Conservation (phyloP, 2,329 filamentous ascomycete genomes). For the Calonectria honghensis region DNA sequence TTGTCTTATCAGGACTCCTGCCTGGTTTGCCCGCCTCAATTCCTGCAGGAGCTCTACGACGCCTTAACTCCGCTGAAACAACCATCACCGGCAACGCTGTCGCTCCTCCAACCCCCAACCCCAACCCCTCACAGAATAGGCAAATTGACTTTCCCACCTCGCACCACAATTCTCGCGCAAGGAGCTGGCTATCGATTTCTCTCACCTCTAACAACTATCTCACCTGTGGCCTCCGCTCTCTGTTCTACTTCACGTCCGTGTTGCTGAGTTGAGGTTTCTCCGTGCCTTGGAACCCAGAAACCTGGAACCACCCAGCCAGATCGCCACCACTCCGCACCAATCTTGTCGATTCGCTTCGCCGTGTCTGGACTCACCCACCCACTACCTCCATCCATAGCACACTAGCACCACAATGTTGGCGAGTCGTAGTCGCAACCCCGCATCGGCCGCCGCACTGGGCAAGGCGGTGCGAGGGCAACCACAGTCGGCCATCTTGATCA, state of each 20-base stretch:
- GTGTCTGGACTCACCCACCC: conserved; percentile 2
- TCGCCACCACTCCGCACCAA: conserved; percentile 31
- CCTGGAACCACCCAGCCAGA: conserved; percentile 29
- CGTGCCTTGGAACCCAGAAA: conserved; percentile 15
- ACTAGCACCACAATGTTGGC: conserved; percentile 45
- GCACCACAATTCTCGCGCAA: conserved; percentile 25
- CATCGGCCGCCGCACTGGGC: conserved; percentile 46
- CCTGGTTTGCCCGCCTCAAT: neutral
- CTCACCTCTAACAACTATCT: neutral
- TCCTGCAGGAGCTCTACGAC: conserved; percentile 16
- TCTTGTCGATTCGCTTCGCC: conserved; percentile 35
- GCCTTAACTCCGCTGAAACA: conserved; percentile 12
- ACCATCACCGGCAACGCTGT: conserved; percentile 13
- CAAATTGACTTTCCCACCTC: conserved; percentile 32
- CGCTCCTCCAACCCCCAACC: conserved; percentile 23
- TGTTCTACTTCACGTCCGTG: neutral
- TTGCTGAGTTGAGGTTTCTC: conserved; percentile 16
- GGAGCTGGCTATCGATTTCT: neutral
- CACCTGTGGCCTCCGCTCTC: neutral
- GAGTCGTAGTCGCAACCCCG: conserved; percentile 49
- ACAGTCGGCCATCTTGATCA: conserved; percentile 31
- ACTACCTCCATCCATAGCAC: conserved; percentile 13
- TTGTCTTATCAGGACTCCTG: conserved; percentile 25
- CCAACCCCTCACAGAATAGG: conserved; percentile 26
- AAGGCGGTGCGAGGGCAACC: conserved; percentile 45